Conservation (phyloP, 192 early-diverging fungal species). For the Linnemannia schmuckeri region DNA sequence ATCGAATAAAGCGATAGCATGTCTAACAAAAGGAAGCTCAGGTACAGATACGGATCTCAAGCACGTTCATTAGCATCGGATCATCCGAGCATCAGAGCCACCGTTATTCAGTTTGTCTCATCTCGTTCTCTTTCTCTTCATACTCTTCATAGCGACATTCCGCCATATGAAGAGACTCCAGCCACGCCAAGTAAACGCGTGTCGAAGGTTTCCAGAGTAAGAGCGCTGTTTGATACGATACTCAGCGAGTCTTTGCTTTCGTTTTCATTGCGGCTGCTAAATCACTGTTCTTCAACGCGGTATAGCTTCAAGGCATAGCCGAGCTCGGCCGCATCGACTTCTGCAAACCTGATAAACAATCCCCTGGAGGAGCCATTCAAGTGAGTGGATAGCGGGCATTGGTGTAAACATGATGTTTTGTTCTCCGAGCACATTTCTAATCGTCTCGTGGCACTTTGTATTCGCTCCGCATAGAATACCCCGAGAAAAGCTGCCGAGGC, state of each 20-base stretch:
- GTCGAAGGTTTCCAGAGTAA: not conserved
- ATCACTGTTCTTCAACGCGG: not conserved
- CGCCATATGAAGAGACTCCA: not conserved
- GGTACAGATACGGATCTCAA: conserved; percentile 11
- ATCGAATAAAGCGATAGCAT: not conserved
- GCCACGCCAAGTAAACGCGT: conserved; percentile 13
- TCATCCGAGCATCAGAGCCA: conserved; percentile 9
- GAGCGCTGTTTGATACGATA: conserved; percentile 12
- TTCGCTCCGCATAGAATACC: too few relatives aligned
- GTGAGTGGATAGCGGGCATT: too few relatives aligned
- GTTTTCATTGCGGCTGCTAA: not conserved
- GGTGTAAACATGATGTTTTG: too few relatives aligned
- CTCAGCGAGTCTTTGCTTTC: conserved; percentile 5
- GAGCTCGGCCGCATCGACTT: not conserved
- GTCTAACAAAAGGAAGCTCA: conserved; percentile 18
- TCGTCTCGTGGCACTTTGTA: too few relatives aligned
- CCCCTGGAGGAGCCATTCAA: not conserved
- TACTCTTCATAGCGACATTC: not conserved
- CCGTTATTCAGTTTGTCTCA: conserved; percentile 1
- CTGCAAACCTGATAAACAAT: not conserved
- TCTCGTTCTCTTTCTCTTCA: conserved; percentile 6
- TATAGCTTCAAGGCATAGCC: conserved; percentile 17
- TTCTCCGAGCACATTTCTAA: not conserved
- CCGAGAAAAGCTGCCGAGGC: too few relatives aligned
- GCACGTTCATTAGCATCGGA: conserved; percentile 6